These are phyloP conservation scores for Ganoderma lingzhi DNA, from an alignment of 1,284 basidiomycete species.

Conservation along the genomic window DNA sequence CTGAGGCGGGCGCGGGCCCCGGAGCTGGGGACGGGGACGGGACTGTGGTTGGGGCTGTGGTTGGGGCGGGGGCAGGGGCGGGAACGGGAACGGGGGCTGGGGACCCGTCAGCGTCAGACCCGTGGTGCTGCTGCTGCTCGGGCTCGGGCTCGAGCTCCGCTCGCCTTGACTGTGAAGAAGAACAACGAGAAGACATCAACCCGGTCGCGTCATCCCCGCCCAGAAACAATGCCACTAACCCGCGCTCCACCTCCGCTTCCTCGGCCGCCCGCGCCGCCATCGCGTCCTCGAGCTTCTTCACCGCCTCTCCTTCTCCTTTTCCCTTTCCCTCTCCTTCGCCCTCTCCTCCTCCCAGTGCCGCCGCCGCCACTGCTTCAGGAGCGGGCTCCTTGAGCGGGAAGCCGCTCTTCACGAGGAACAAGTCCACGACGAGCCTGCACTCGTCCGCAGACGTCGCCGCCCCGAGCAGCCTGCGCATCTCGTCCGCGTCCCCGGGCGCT, in stretches of 20 bases:
- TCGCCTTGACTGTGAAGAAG: constrained; percentile 11
- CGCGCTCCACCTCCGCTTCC: constrained; percentile 40
- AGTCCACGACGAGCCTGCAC: constrained; percentile 84
- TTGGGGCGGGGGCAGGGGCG: background rate
- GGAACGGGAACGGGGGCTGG: background rate
- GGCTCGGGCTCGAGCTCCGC: background rate
- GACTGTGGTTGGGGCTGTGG: background rate
- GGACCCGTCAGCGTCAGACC: background rate
- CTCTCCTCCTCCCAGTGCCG: background rate
- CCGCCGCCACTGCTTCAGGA: background rate
- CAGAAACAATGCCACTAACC: constrained; percentile 40
- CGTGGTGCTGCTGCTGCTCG: background rate
- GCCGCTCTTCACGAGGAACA: constrained; percentile 77
- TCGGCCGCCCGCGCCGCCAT: constrained; percentile 31
- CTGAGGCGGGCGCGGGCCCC: background rate
- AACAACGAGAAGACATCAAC: constrained; percentile 12
- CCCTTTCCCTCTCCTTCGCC: background rate
- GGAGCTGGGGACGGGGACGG: background rate
- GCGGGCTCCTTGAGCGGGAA: constrained; percentile 29
- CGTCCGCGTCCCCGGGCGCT: constrained; percentile 56
- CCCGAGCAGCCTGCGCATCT: constrained; percentile 75
- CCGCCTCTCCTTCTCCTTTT: constrained; percentile 5
- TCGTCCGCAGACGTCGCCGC: constrained; percentile 81
- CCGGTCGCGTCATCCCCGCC: constrained; percentile 34
- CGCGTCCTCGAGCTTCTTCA: constrained; percentile 24